Conservation (phyloP, 1,284 basidiomycete genomes). For the Irpex sp. region DNA sequence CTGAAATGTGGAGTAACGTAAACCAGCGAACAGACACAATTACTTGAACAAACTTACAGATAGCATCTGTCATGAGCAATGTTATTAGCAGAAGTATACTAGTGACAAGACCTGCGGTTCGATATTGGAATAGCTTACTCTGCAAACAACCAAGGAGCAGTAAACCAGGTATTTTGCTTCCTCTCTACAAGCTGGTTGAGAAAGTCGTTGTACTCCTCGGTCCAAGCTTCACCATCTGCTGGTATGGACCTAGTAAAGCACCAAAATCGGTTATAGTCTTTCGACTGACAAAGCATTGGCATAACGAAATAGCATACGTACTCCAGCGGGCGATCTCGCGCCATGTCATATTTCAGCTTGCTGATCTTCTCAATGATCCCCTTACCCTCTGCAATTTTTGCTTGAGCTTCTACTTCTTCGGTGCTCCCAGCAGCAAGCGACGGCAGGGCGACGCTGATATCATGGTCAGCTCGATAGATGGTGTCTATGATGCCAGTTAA, state of each 20-base stretch:
- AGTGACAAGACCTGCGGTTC: not conserved
- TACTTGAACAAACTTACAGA: constrained; percentile 38
- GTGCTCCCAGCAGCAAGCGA: constrained; percentile 4
- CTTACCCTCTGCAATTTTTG: constrained; percentile 69
- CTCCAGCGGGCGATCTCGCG: constrained; percentile 73
- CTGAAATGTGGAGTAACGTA: constrained; percentile 34
- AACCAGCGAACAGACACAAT: not conserved
- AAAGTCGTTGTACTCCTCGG: constrained; percentile 73
- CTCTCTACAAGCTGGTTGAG: constrained; percentile 48
- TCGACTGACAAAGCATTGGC: not conserved
- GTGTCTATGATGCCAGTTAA: constrained; percentile 78
- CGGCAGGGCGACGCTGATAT: constrained; percentile 33
- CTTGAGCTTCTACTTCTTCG: constrained; percentile 22
- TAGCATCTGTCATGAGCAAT: constrained; percentile 47
- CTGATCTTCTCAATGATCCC: constrained; percentile 76
- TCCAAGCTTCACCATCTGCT: constrained; percentile 69
- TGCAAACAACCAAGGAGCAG: constrained; percentile 89
- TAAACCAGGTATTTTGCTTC: constrained; percentile 81
- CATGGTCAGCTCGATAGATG: constrained; percentile 57
- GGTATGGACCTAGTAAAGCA: constrained; percentile 51
- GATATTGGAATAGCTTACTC: constrained; percentile 58
- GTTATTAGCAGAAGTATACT: constrained; percentile 3
- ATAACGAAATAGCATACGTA: constrained; percentile 33
- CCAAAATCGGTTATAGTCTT: not conserved
- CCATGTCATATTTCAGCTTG: constrained; percentile 89